phyloP scores from a whole-genome alignment of 495 filamentous ascomycete genomes.

The Lepraria neglecta region DNA sequence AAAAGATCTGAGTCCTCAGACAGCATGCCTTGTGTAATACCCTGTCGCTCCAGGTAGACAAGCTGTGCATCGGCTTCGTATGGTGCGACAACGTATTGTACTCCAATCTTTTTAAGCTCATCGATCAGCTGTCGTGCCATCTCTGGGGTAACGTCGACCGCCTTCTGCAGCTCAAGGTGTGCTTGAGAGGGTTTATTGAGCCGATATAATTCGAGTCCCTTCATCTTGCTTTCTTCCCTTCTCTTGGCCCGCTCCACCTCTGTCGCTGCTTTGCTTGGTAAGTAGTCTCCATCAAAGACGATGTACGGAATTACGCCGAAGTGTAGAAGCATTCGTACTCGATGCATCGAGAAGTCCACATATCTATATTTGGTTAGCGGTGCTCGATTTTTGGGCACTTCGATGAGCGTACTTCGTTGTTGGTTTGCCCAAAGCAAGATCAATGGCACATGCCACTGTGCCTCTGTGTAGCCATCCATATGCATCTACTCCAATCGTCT shows the following conservation, averaged over 20 bases:
- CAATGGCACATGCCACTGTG: conserved; percentile 82
- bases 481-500: conserved; percentile 87
- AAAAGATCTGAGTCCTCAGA: conserved; percentile 96
- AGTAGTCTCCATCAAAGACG: conserved; percentile 91
- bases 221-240: conserved; percentile 64
- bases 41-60: conserved; percentile 82
- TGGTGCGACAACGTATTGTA: conserved; percentile 89
- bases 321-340: conserved; percentile 85
- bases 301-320: conserved; percentile 89
- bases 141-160: conserved; percentile 89
- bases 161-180: conserved; percentile 83
- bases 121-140: conserved; percentile 94
- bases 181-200: conserved; percentile 76
- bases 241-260: conserved; percentile 63
- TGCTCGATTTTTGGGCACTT: neutral
- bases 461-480: conserved; percentile 99
- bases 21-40: conserved; percentile 76
- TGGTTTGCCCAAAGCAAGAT: conserved; percentile 80
- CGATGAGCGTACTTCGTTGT: conserved; percentile 66
- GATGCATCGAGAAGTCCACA: conserved; percentile 85
- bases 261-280: conserved; percentile 93
- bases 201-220: conserved; percentile 71
- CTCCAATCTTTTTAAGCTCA: conserved; percentile 68
- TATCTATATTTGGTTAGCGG: conserved; percentile 49
- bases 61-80: conserved; percentile 98